A percentile compares a stretch with the other conserved stretches of the same genome.
Evolutionary conservation across 2,329 filamentous ascomycete genomes (phyloP).

Genomic region (Cladosporium sp.): DNA sequence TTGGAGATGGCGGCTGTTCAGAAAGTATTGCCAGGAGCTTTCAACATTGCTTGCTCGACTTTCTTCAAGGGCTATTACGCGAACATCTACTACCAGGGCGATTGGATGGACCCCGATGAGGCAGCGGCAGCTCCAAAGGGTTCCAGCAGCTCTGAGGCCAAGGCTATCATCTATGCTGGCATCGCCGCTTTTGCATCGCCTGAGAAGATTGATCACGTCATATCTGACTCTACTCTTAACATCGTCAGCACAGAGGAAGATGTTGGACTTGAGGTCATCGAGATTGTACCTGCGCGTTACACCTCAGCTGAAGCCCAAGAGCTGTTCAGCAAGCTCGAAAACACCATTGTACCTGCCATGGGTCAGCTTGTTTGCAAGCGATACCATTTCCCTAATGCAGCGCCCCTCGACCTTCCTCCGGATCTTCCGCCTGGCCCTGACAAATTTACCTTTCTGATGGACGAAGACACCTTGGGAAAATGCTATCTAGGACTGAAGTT

Average conservation of each 20-base stretch:
- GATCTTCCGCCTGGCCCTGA: constrained; percentile 29
- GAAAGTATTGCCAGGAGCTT: constrained; percentile 59
- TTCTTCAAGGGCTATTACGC: constrained; percentile 58
- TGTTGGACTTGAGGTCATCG: constrained; percentile 57
- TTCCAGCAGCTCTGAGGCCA: background rate
- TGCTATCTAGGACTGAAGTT: constrained; percentile 57
- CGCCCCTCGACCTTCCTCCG: constrained; percentile 22
- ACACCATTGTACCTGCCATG: constrained; percentile 44
- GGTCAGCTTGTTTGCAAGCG: constrained; percentile 51
- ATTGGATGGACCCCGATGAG: constrained; percentile 39
- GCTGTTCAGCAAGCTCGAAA: constrained; percentile 41
- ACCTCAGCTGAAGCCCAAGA: constrained; percentile 36
- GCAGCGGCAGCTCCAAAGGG: background rate
- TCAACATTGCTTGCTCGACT: constrained; percentile 70
- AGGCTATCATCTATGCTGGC: background rate
- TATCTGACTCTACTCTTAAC: background rate
- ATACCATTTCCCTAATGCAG: constrained; percentile 41
- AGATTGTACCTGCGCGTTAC: constrained; percentile 41
- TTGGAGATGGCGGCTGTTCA: constrained; percentile 52
- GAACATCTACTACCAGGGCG: constrained; percentile 34
- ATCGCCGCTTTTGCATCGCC: background rate
- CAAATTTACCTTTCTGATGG: constrained; percentile 59
- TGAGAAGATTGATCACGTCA: background rate
- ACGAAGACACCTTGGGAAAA: constrained; percentile 53
- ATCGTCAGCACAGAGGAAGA: constrained; percentile 1